Base-by-base conservation (phyloP, 257 asterid species). In the Ilex aquifolium region DNA sequence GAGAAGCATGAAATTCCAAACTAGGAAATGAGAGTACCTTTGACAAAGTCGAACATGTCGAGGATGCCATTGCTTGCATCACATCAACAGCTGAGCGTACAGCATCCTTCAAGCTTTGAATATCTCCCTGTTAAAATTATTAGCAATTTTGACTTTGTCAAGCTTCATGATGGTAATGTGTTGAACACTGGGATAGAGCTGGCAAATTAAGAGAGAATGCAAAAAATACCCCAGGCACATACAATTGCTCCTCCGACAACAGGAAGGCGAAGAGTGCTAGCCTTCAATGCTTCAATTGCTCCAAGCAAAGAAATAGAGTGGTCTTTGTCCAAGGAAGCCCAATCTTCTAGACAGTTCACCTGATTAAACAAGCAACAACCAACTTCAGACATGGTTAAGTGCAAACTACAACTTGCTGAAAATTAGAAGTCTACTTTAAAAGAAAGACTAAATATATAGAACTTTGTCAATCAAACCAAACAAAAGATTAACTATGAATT, bases 231-330 rank as follows among this genome's bases (percentile, higher is more conserved):
- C 1, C 4, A 39, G 40, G 64, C 27, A 68, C 95, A 55, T 86
- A 91, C 98, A 57, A 67, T 73, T 74, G 91, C 95, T 76, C 94
- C 94, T 74, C 85, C 96, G 44, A 75, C 77, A 56, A 87, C 82
- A 7, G 99, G 96, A 61, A 92, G 95, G 42, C 95, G 95, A 56
- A 92, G 90, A 64, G 95, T 89, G 87, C 97, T 92, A 59, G 95
- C 97, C 65, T 77, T 89, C 72, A 92, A 76, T 57, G 97, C 91
- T 80, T 89, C 97, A 50, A 81, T 92, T 56, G 91, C 95, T 64
- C 99, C 97, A 44, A 76, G 70, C 74, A 92, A 66, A 69, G 91
- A 82, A 56, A 83, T 72, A 5, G 72, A 79, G 70, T 89, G 96
- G 61, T 82, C 93, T 70, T 87, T 85, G 61, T 85, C 99, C 65